Base-by-base conservation (phyloP, 2,329 filamentous ascomycete genomes). In the Trichophaea hybrida region DNA sequence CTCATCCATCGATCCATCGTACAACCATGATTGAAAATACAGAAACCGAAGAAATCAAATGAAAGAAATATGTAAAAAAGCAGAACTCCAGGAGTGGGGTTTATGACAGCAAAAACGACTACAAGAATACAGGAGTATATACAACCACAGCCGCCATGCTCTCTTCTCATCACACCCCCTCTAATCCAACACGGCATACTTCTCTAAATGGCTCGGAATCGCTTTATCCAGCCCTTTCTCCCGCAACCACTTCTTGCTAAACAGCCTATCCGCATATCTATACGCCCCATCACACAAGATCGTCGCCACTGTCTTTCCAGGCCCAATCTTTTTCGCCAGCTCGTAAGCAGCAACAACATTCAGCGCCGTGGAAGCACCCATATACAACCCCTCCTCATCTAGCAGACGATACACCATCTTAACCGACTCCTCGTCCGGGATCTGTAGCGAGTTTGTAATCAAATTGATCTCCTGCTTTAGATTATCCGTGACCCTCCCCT, bases 381-480 rank as follows among this genome's bases (percentile, higher is more conserved):
- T 78, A 72, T 98, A 98, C 55, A 98, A 75, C 1, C 93, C 93
- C 72, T 98, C 93, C 74, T 97, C 89, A 69, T 97, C 90, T 64
- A 98, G 76, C 70, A 91, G 95, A 65, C 91, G 78, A 75, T 97
- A 98, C 49, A 98, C 88, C 93, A 96, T 97, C 74, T 87, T 88
- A 67, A 98, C 91, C 69, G 84, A 94, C 80, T 94, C 90, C 75
- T 93, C 89, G 71, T 98, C 93, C 62, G 82, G 79, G 67, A 98
- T 88, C 71, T 84, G 78, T 69, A 98, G 70, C 38, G 88, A 88
- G 60, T 85, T 90, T 73, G 97, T 93, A 13, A 97, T 70, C 49
- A 94, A 77, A 62, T 79, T 84, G 60, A 98, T 79, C 69, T 98
- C 93, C 3, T 86, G 86, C 73, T 81, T 77, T 65, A 98, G 75